Evolutionary conservation across 805 yeast species (phyloP), one percentile per base, ranked within the genome.

Genomic region (Candida sphagnicola): DNA sequence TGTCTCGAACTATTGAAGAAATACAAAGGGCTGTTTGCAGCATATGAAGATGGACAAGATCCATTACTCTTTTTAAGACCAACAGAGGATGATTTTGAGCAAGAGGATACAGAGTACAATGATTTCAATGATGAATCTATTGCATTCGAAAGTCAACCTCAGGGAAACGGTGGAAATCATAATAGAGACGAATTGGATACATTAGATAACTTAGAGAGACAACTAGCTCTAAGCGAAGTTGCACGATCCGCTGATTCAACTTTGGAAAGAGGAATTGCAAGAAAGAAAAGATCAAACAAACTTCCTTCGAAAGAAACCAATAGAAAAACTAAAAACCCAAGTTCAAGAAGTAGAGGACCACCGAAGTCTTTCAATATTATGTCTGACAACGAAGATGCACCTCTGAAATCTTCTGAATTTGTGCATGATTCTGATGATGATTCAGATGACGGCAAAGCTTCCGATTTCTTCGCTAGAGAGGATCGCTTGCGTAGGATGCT

Each of bases 341-440:
- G 18, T 34, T 15, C 31, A 36, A 35, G 30, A 13, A 28, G 40
- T 15, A 45, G 49, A 5, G 39, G 49, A 13, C 49, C 55, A 2
- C 54, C 63, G 6, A 52, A 53, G 13, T 39, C 57, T 39, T 58
- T 62, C 40, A 56, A 59, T 24, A 41, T 59, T 5, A 40, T 34
- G 2, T 53, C 70, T 17, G 70, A 61, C 19, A 46, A 38, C 17
- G 47, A 45, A 25, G 41, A 42, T 34, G 48, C 39, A 4, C 45
- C 49, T 5, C 50, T 59, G 36, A 66, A 72, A 31, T 81, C 88
- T 1, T 60, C 80, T 3, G 79, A 74, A 39, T 74, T 59, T 46
- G 73, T 82, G 33, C 65, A 65, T 36, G 82, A 74, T 37, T 78
- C 85, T 2, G 88, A 81, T 51, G 85, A 80, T 49, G 80, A 73